These are phyloP conservation scores for Phalaenopsis hybrid DNA, from an alignment of 116 monocot genomes.

Conservation along the genomic window DNA sequence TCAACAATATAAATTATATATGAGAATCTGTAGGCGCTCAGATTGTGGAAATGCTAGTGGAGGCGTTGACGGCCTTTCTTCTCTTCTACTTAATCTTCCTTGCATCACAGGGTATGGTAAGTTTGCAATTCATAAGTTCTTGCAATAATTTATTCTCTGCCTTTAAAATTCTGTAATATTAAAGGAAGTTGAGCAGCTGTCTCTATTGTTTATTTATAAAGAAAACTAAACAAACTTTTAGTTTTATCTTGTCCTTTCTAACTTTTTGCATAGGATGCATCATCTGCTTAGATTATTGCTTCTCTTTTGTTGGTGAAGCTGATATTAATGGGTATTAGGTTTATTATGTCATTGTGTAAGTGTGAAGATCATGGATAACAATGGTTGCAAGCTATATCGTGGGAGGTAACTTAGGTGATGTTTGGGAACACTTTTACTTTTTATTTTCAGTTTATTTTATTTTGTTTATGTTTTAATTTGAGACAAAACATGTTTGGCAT, in stretches of 20 bases:
- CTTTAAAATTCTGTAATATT: neutral
- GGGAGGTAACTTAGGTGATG: neutral
- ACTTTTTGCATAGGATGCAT: neutral
- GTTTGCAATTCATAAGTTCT: constrained; percentile 24
- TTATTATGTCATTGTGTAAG: neutral
- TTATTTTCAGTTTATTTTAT: too few relatives aligned
- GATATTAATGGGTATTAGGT: neutral
- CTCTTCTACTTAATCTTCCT: constrained; percentile 70
- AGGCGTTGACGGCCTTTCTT: constrained; percentile 48
- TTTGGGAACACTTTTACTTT: too few relatives aligned
- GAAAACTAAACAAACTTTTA: neutral
- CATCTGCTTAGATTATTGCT: neutral
- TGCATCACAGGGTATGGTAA: constrained; percentile 99
- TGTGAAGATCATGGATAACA: neutral
- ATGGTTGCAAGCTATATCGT: neutral
- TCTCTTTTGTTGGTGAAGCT: neutral
- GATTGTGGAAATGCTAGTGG: constrained; percentile 58
- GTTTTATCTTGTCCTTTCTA: neutral
- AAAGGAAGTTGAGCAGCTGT: neutral
- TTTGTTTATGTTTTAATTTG: too few relatives aligned
- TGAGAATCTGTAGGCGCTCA: constrained; percentile 37
- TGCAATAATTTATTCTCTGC: neutral
- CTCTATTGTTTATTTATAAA: neutral
- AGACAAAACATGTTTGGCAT: too few relatives aligned
- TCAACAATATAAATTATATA: constrained; percentile 51